phyloP scores from a whole-genome alignment of 768 basidiomycete species.

The Brasilioporus rufonigricans region DNA sequence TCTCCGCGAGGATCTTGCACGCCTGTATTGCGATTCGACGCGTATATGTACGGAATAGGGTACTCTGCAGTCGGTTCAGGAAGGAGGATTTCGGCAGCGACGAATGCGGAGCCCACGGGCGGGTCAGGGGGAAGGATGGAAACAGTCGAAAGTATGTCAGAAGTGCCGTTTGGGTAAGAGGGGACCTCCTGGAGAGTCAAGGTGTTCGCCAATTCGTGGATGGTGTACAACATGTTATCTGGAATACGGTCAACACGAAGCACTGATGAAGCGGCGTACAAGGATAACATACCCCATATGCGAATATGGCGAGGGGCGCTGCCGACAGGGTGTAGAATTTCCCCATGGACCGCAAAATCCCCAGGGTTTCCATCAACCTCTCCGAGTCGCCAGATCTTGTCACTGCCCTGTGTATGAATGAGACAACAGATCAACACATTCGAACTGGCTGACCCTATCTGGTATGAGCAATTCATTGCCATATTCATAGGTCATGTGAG shows the following conservation, averaged over 20 bases:
- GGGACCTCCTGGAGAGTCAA: conserved; percentile 55
- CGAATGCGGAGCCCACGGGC: conserved; percentile 39
- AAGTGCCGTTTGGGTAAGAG: conserved; percentile 45
- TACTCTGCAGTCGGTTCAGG: conserved; percentile 46
- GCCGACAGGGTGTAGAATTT: conserved; percentile 56
- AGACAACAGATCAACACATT: not conserved
- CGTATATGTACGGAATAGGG: conserved; percentile 58
- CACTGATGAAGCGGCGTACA: no score
- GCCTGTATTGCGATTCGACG: no score
- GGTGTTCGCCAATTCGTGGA: no score
- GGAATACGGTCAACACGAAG: conserved; percentile 19
- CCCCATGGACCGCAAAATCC: conserved; percentile 53
- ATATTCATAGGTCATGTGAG: conserved; percentile 64
- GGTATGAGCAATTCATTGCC: conserved; percentile 58
- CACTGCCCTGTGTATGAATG: conserved; percentile 47
- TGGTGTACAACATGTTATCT: no score
- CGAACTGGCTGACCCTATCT: conserved; percentile 49
- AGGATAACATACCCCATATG: conserved; percentile 29
- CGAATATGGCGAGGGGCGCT: conserved; percentile 62
- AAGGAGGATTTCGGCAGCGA: conserved; percentile 64
- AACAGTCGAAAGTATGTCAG: conserved; percentile 48
- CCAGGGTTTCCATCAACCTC: conserved; percentile 38
- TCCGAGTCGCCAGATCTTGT: no score
- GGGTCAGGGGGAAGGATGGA: conserved; percentile 46
- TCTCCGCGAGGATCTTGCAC: conserved; percentile 60